Percentiles rank a stretch among this genome's conserved stretches.
Conservation (phyloP, 2,329 filamentous ascomycete species). For the Cryoendolithus antarcticus region DNA sequence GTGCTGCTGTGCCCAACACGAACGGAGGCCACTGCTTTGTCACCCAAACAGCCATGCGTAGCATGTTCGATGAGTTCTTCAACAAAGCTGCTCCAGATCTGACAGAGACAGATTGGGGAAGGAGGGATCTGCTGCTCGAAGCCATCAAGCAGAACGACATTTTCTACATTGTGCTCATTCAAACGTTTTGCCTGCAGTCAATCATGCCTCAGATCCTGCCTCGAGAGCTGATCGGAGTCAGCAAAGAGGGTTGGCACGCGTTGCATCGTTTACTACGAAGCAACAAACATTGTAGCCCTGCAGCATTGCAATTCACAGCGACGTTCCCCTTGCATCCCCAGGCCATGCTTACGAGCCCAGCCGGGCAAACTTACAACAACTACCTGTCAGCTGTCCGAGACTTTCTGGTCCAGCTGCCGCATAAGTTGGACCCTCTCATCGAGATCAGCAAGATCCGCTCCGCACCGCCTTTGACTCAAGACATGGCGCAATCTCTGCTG, state of each 20-base stretch:
- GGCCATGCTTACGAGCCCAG: slow-evolving; percentile 23
- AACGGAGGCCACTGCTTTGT: too few species aligned
- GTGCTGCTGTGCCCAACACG: slow-evolving; percentile 1
- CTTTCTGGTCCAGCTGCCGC: slow-evolving; percentile 15
- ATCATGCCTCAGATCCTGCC: slow-evolving; percentile 27
- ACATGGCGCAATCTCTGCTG: slow-evolving; percentile 37
- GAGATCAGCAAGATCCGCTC: slow-evolving; percentile 19
- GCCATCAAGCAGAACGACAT: slow-evolving; percentile 46
- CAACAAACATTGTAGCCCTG: slow-evolving; percentile 30
- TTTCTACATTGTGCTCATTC: slow-evolving; percentile 55
- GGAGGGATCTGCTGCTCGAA: slow-evolving; percentile 43
- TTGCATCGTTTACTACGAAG: slow-evolving; percentile 34
- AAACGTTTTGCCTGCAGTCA: slow-evolving; percentile 50
- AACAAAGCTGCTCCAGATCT: neutral
- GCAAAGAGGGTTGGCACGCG: slow-evolving; percentile 19
- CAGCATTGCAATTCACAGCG: slow-evolving; percentile 34
- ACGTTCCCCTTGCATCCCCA: slow-evolving; percentile 40
- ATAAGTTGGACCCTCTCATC: slow-evolving; percentile 11
- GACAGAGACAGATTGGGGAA: slow-evolving; percentile 15
- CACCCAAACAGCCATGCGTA: too few species aligned
- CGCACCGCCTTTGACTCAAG: slow-evolving; percentile 45
- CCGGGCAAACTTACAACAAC: slow-evolving; percentile 3
- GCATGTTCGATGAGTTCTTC: neutral
- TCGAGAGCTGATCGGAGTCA: slow-evolving; percentile 24
- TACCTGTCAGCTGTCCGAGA: slow-evolving; percentile 6